These are phyloP conservation scores for Rhizopogon sp. DNA, from an alignment of 768 basidiomycete species.

Conservation along the genomic window DNA sequence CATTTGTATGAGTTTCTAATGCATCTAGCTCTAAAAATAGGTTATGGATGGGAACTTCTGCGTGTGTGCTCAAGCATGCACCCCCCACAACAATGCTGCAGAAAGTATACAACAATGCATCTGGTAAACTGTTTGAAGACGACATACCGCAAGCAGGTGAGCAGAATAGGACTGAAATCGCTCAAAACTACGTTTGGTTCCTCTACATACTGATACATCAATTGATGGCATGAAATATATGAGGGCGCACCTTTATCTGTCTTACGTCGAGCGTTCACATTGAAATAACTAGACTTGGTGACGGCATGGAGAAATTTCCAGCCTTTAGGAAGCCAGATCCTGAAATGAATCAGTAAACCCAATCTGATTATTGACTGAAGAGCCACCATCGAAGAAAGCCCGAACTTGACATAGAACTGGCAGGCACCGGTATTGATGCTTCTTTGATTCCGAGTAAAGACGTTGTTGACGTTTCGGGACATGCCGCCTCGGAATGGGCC, in stretches of 20 bases:
- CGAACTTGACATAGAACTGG: neutral
- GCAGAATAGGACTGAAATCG: neutral
- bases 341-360: constrained; percentile 1
- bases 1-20: neutral
- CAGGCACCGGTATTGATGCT: neutral
- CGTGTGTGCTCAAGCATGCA: neutral
- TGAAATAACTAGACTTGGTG: neutral
- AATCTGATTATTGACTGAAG: neutral
- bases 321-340: neutral
- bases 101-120: neutral
- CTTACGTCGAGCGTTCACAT: neutral
- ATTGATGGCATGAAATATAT: neutral
- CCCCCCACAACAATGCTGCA: neutral
- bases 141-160: neutral
- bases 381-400: neutral
- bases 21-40: neutral
- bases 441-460: neutral
- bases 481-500: neutral
- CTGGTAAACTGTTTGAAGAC: neutral
- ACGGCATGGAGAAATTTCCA: neutral
- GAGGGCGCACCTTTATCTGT: neutral
- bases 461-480: neutral
- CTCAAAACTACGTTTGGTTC: neutral
- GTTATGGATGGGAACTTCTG: neutral
- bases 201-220: neutral